Evolutionary conservation across 1,284 basidiomycete genomes (phyloP).

Genomic region (Ceratobasidium sp.): DNA sequence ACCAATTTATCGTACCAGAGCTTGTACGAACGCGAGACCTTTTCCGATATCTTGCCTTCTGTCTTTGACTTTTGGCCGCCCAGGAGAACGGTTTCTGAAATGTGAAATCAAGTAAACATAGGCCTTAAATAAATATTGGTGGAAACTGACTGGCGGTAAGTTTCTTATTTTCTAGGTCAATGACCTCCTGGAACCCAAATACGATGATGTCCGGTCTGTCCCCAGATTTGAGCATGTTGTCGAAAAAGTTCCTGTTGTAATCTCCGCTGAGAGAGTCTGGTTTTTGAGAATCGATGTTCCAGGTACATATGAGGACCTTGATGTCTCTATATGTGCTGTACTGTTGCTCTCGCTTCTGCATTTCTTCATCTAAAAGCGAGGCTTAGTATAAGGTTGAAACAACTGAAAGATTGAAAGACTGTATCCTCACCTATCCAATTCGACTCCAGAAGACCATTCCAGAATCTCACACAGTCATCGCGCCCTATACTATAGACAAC

Average conservation of each 20-base stretch:
- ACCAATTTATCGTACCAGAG: constrained; percentile 88
- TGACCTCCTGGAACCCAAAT: constrained; percentile 96
- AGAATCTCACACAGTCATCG: constrained; percentile 81
- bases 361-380: constrained; percentile 70
- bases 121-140: not conserved
- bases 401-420: constrained; percentile 33
- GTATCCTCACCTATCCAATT: constrained; percentile 84
- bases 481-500: constrained; percentile 82
- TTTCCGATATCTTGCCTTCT: constrained; percentile 71
- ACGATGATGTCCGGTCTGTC: constrained; percentile 88
- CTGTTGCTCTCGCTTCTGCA: constrained; percentile 77
- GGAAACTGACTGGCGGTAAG: constrained; percentile 78
- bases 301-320: constrained; percentile 86
- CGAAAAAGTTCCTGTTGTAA: constrained; percentile 79
- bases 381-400: constrained; percentile 25
- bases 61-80: constrained; percentile 73
- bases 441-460: constrained; percentile 89
- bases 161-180: constrained; percentile 92
- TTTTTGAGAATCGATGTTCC: constrained; percentile 93
- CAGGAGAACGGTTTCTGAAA: constrained; percentile 78
- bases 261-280: constrained; percentile 76
- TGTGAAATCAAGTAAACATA: constrained; percentile 26
- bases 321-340: constrained; percentile 86
- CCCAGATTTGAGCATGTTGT: constrained; percentile 75
- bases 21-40: constrained; percentile 86